Base-by-base conservation (phyloP, 1,139 yeast genomes). In the Petasospora rhodanensis region DNA sequence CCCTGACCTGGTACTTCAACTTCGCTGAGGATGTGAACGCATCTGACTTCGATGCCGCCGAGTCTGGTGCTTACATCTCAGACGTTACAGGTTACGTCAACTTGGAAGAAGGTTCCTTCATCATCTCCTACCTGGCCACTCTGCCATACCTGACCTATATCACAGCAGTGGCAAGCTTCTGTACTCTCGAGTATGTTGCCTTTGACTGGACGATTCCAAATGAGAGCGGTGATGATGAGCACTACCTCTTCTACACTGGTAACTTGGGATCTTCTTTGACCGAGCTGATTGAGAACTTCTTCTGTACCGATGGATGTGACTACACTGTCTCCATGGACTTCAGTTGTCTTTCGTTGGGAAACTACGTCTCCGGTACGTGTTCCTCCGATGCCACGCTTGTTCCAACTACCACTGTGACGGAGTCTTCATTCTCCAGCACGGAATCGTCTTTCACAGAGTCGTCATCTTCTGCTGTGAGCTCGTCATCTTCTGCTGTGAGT, bases 131-230 rank as follows among this genome's bases (percentile, higher is more conserved):
- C 29, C 24, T 26, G 14, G 37, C 22, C 6, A 26, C 20, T 11
- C 14, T 30, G 14, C 15, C 27, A 1, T 7, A 8, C 5, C 17
- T 22, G 6, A 28, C 34, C 2, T 14, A 13, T 13, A 2, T 34
- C 4, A 21, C 23, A 5, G 26, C 34, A 6, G 19, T 38, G 9
- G 15, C 29, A 6, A 26, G 17, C 7, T 38, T 29, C 35, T 44
- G 48, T 33, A n/a, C n/a, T 18, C 14, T 28, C 9, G 46, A 44
- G 19, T 44, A 38, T 16, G 46, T 37, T 14, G 26, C 40, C 7
- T 43, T 41, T 24, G 7, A 17, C 2, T 43, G 27, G 27, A 34
- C 37, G 8, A 28, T 35, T 14, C 20, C 31, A 6, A 28, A 27
- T 20, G 31, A 17, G 14, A 21, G 19, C 13, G 35, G 29, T 6